Base-by-base conservation (phyloP, 139 green algal genomes). In the Chlamydomonas applanata region DNA sequence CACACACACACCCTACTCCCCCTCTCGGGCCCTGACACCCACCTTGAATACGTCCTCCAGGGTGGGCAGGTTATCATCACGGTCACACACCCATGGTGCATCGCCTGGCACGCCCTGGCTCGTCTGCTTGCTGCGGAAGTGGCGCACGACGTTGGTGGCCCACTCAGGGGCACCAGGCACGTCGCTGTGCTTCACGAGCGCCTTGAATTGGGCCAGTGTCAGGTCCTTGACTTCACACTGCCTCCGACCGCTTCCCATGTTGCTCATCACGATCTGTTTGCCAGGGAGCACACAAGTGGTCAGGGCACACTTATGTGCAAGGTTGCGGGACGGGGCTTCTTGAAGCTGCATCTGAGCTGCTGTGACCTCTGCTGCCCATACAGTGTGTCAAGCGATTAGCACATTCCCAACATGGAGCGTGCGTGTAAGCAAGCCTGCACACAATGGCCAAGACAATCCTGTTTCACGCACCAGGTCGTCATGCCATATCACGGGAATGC, bases 401-500 rank as follows among this genome's bases (percentile, higher is more conserved):
- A n/a, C n/a, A n/a, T n/a, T n/a, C n/a, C n/a, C n/a, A n/a, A n/a
- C n/a, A n/a, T n/a, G n/a, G n/a, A n/a, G n/a, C n/a, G 40, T 19
- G 40, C 40, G 11, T 49, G 40, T 49, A 49, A 11, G 11, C 40
- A 49, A 19, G 7, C 7, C 11, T 7, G 7, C 40, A 49, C 11
- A 11, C 40, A 49, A 19, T 11, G 11, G 7, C 7, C 40, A 7
- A 49, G 7, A 11, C 11, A 49, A 49, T 7, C 7, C 40, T 49
- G 40, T 11, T 11, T 49, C 7, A 49, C 40, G 11, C 40, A 49
- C 40, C 40, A 49, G 11, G 77, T 97, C 85, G 76, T 97, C 93
- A 72, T 97, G 93, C 87, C 88, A 96, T 3, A 96, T 77, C 1
- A 97, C 87, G 0, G 91, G 87, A 9, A 94, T 79, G 53, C 85